A percentile compares a stretch with the other conserved stretches of the same genome.
These are phyloP conservation scores for Berberis vulgaris DNA, from an alignment of 164 flowering plant species.

Conservation along the genomic window DNA sequence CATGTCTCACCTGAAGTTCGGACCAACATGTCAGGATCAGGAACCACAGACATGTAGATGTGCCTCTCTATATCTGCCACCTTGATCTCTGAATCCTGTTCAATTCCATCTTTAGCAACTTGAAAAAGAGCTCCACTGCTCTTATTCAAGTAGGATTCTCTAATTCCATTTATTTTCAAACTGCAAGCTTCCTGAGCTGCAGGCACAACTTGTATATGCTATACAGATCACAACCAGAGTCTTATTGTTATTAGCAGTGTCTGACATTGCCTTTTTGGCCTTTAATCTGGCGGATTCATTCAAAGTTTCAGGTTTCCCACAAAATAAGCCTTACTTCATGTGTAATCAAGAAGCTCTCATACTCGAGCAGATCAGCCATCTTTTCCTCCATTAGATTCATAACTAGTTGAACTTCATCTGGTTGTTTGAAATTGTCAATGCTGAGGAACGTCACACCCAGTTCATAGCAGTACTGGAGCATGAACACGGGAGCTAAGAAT, in stretches of 20 bases:
- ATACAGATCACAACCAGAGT: background rate
- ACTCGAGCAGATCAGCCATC: background rate
- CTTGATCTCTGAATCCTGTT: slow-evolving; percentile 10
- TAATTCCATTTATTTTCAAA: background rate
- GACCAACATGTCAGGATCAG: slow-evolving; percentile 66
- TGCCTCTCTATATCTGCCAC: slow-evolving; percentile 53
- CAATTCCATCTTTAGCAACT: background rate
- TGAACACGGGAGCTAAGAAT: background rate
- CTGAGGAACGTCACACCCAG: background rate
- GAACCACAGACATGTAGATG: slow-evolving; percentile 51
- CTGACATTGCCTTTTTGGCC: slow-evolving; percentile 2
- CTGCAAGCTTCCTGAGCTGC: background rate
- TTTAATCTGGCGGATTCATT: background rate
- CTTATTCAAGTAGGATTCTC: background rate
- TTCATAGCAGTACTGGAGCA: background rate
- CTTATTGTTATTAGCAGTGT: background rate
- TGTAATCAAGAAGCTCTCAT: background rate
- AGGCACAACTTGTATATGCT: slow-evolving; percentile 3
- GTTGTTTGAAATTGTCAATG: slow-evolving; percentile 4
- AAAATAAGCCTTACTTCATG: background rate
- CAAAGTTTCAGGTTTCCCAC: slow-evolving; percentile 1
- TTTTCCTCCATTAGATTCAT: slow-evolving; percentile 5
- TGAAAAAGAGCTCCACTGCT: background rate
- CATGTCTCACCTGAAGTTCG: slow-evolving; percentile 71
- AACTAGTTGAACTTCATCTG: slow-evolving; percentile 3